phyloP scores from a whole-genome alignment of 1,139 yeast genomes.

The Groenewaldozyma auringiensis region DNA sequence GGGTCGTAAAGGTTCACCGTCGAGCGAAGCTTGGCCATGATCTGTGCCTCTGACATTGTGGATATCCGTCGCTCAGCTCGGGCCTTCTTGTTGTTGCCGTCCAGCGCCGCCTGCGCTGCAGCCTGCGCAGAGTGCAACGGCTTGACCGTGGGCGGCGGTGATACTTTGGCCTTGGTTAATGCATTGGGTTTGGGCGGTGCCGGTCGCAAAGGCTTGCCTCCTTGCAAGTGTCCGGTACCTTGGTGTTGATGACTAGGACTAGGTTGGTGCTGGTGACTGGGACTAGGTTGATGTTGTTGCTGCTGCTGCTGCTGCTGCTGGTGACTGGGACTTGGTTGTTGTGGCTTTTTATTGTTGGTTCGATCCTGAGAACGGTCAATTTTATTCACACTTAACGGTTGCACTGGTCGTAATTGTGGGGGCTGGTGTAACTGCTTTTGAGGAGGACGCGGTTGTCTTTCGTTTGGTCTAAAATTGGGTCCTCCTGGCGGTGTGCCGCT shows the following conservation, averaged over 20 bases:
- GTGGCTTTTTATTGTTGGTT: neutral
- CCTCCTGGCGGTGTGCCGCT: constrained; percentile 6
- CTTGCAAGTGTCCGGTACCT: neutral
- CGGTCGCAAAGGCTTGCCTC: neutral
- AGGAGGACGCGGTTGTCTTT: neutral
- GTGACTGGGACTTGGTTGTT: constrained; percentile 6
- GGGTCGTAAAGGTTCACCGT: constrained; percentile 86
- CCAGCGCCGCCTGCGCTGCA: constrained; percentile 11
- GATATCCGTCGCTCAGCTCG: constrained; percentile 55
- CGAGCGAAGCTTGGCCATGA: constrained; percentile 72
- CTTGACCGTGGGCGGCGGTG: constrained; percentile 7
- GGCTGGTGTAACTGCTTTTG: constrained; percentile 5
- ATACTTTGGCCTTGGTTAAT: neutral
- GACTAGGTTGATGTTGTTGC: constrained; percentile 10
- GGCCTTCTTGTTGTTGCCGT: constrained; percentile 16
- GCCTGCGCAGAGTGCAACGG: constrained; percentile 16
- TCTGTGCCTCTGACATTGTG: constrained; percentile 76
- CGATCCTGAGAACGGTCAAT: neutral
- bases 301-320: constrained; percentile 15
- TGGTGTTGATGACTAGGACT: constrained; percentile 2
- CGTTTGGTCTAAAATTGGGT: constrained; percentile 2
- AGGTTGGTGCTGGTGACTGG: constrained; percentile 17
- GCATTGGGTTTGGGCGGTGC: neutral
- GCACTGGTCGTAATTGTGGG: constrained; percentile 7
- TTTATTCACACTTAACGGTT: constrained; percentile 1